Percentiles rank a stretch among this genome's conserved stretches.
phyloP scores from a whole-genome alignment of 2,329 filamentous ascomycete species.

The Sporothrix brunneoviolacea region DNA sequence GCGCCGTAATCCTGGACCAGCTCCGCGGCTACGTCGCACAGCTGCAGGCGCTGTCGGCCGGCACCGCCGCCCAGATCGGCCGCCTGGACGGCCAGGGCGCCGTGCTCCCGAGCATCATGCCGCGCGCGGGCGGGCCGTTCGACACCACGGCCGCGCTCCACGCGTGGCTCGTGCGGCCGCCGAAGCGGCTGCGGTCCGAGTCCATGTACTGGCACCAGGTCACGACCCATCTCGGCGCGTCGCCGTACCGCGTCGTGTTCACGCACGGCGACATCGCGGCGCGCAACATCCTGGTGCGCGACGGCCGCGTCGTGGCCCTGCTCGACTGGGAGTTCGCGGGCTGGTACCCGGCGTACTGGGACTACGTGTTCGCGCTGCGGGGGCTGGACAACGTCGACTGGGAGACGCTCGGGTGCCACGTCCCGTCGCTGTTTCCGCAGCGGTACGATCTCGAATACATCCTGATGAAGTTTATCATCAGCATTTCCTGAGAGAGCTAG shows the following conservation, averaged over 20 bases:
- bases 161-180: constrained; percentile 22
- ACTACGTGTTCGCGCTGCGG: constrained; percentile 21
- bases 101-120: constrained; percentile 20
- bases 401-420: constrained; percentile 6
- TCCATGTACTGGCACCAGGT: constrained; percentile 22
- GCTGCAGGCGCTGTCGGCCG: constrained; percentile 15
- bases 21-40: constrained; percentile 21
- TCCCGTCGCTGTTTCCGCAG: constrained; percentile 10
- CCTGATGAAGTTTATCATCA: too few relatives aligned
- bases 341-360: constrained; percentile 39
- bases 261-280: constrained; percentile 37
- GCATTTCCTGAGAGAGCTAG: too few relatives aligned
- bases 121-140: constrained; percentile 21
- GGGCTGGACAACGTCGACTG: constrained; percentile 11
- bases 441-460: too few relatives aligned
- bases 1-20: constrained; percentile 17
- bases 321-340: constrained; percentile 43
- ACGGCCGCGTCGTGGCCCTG: constrained; percentile 35
- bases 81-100: constrained; percentile 22
- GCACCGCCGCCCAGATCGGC: constrained; percentile 17
- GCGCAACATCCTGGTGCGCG: constrained; percentile 37
- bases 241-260: constrained; percentile 30
- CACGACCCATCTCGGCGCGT: constrained; percentile 18
- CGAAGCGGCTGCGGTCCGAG: constrained; percentile 12
- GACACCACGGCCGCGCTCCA: constrained; percentile 18